phyloP scores from a whole-genome alignment of 352 stramenopile species.

The Globisporangium iwayamae region DNA sequence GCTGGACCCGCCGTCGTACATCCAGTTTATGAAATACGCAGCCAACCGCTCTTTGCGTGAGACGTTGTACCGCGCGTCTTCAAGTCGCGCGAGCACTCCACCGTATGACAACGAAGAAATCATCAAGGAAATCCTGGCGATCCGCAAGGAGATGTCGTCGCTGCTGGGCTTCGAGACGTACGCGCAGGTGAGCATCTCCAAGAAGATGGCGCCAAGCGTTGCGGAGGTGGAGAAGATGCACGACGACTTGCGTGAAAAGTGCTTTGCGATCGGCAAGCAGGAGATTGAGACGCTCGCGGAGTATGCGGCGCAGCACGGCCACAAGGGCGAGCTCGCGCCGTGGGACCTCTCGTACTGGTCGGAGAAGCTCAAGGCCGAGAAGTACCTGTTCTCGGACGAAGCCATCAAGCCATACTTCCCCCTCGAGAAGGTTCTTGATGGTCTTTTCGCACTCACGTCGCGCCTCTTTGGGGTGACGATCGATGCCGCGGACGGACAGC shows the following conservation, averaged over 20 bases:
- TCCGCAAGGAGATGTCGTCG: constrained; percentile 88
- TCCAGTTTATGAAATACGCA: constrained; percentile 95
- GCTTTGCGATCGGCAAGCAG: constrained; percentile 83
- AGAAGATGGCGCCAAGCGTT: constrained; percentile 96
- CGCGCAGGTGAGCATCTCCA: constrained; percentile 89
- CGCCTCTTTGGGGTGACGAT: constrained; percentile 95
- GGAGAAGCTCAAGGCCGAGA: constrained; percentile 94
- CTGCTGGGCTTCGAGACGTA: constrained; percentile 94
- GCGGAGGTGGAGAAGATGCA: constrained; percentile 91
- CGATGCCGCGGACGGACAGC: constrained; percentile 61
- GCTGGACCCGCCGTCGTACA: constrained; percentile 93
- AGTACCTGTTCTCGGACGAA: constrained; percentile 95
- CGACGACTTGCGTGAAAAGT: constrained; percentile 91
- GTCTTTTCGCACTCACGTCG: constrained; percentile 94
- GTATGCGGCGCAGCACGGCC: constrained; percentile 82
- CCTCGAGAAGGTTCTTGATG: constrained; percentile 90
- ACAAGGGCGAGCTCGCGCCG: constrained; percentile 71
- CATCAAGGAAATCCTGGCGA: constrained; percentile 91
- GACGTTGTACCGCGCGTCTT: constrained; percentile 90
- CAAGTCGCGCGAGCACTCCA: constrained; percentile 87
- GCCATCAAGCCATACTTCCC: constrained; percentile 97
- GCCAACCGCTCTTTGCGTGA: constrained; percentile 90
- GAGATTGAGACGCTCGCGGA: constrained; percentile 90
- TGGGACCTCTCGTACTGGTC: constrained; percentile 96
- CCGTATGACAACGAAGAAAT: constrained; percentile 92